These are phyloP conservation scores for Centella asiatica DNA, from an alignment of 129 eudicot genomes.

Conservation along the genomic window DNA sequence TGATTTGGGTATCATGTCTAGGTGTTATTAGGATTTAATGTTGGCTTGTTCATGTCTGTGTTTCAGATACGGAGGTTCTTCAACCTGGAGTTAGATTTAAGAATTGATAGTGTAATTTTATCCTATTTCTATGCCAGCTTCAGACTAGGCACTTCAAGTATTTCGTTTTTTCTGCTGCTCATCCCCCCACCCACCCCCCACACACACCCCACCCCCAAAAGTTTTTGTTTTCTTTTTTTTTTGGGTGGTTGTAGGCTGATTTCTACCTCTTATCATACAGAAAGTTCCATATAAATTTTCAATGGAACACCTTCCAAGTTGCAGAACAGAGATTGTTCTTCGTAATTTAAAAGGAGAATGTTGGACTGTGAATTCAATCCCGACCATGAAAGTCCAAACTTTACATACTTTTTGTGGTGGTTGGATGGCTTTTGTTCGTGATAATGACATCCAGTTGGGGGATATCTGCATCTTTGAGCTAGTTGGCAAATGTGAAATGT, in stretches of 20 bases:
- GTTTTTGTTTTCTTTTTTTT: no score
- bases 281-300: conserved; percentile 67
- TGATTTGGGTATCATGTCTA: not conserved
- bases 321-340: conserved; percentile 59
- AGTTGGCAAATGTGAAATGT: conserved; percentile 67
- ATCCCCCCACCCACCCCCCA: no score
- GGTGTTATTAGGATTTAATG: not conserved
- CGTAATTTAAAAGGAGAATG: conserved; percentile 61
- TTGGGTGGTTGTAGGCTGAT: not conserved
- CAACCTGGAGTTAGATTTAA: not conserved
- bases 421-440: conserved; percentile 93
- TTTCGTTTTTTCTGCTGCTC: no score
- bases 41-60: not conserved
- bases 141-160: not conserved
- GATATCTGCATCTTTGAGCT: conserved; percentile 91
- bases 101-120: not conserved
- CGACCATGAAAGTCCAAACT: conserved; percentile 51
- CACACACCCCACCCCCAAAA: no score
- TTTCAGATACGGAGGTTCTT: not conserved
- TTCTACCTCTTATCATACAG: conserved; percentile 28
- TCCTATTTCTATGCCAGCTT: not conserved
- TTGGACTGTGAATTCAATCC: conserved; percentile 78
- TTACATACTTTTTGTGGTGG: conserved; percentile 92
- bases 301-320: conserved; percentile 58
- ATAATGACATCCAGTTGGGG: conserved; percentile 63